Evolutionary conservation across 2,329 filamentous ascomycete species (phyloP).

Genomic region (Cercospora janseana): DNA sequence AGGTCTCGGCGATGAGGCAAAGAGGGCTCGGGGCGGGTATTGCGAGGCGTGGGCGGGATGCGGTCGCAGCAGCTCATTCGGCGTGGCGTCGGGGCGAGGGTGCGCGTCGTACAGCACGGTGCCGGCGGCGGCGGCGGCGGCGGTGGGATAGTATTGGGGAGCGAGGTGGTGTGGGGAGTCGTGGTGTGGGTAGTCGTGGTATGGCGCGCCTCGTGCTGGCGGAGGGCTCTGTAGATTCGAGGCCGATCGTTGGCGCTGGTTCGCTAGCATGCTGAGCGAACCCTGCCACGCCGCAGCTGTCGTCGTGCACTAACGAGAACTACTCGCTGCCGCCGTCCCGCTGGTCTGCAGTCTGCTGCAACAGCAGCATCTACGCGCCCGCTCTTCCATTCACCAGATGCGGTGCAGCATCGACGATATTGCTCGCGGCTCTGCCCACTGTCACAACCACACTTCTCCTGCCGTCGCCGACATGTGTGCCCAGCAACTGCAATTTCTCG

Average conservation of each 20-base stretch:
- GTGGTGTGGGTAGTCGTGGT: neutral
- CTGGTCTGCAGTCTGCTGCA: too few species aligned
- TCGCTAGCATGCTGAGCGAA: neutral
- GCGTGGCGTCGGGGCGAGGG: neutral
- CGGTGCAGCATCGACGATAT: too few species aligned
- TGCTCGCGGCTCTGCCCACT: too few species aligned
- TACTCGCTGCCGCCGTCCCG: too few species aligned
- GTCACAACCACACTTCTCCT: too few species aligned
- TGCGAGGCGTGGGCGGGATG: conserved; percentile 13
- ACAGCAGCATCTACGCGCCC: too few species aligned
- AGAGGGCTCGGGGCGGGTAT: conserved; percentile 15
- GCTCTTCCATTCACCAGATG: too few species aligned
- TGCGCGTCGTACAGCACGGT: conserved; percentile 14
- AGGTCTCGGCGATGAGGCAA: conserved; percentile 24
- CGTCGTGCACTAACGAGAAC: too few species aligned
- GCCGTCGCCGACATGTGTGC: neutral
- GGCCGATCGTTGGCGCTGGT: neutral
- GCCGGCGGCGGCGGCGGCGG: conserved; percentile 3
- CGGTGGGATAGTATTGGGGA: conserved; percentile 3
- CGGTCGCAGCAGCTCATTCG: conserved; percentile 16
- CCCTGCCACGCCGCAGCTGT: neutral
- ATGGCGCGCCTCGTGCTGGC: neutral
- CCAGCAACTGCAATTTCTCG: conserved; percentile 1
- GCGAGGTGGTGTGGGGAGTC: neutral
- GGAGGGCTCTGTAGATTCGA: neutral